A percentile compares a stretch with the other conserved stretches of the same genome.
Evolutionary conservation across 495 filamentous ascomycete species (phyloP).

Genomic region (Tuber indicum): DNA sequence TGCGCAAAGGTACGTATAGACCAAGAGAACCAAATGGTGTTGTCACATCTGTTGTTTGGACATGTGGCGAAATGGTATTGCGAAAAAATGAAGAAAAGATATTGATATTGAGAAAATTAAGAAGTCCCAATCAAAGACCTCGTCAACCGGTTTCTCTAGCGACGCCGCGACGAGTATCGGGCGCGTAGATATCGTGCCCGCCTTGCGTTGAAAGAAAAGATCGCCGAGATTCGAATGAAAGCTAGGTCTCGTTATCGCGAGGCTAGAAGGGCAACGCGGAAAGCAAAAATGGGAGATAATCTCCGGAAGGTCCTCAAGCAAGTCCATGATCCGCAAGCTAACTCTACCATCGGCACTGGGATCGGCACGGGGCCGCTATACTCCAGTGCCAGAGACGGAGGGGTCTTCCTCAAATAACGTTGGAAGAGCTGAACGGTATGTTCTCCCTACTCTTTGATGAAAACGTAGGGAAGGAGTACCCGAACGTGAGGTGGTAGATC

Average conservation of each 20-base stretch:
- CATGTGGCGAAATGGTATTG: too few species aligned
- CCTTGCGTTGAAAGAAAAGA: neutral
- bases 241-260: neutral
- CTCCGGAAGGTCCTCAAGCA: neutral
- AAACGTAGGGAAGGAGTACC: too few species aligned
- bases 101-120: too few species aligned
- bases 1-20: too few species aligned
- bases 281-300: neutral
- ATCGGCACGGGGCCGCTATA: too few species aligned
- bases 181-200: neutral
- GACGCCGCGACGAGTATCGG: neutral
- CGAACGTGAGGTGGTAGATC: neutral
- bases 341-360: too few species aligned
- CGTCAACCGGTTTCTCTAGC: neutral
- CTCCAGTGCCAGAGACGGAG: too few species aligned
- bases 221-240: neutral
- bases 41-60: too few species aligned
- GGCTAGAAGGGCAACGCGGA: neutral
- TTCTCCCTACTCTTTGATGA: neutral
- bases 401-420: too few species aligned
- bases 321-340: neutral
- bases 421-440: neutral
- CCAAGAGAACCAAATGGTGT: too few species aligned
- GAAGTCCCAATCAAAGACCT: neutral
- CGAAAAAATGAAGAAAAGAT: too few species aligned